These are phyloP conservation scores for Panellus pusillus DNA, from an alignment of 768 basidiomycete species.

Conservation along the genomic window DNA sequence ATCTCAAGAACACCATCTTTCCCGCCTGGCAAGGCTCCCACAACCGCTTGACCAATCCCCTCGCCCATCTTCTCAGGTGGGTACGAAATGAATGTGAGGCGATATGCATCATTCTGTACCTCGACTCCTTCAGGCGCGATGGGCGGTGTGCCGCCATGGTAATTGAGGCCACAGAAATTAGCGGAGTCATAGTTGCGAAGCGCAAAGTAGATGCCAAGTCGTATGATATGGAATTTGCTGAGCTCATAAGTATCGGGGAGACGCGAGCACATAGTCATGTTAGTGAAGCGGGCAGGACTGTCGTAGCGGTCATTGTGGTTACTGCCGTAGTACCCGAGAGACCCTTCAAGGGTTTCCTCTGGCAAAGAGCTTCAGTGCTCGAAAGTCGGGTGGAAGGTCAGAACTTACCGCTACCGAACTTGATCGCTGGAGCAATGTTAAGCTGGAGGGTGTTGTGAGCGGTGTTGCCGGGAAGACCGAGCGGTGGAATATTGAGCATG, in stretches of 20 bases:
- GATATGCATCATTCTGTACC: background rate
- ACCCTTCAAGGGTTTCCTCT: too few relatives aligned
- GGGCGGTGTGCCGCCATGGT: background rate
- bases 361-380: too few relatives aligned
- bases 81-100: background rate
- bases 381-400: background rate
- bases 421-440: background rate
- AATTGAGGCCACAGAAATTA: constrained; percentile 2
- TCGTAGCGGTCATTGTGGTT: background rate
- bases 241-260: background rate
- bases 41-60: background rate
- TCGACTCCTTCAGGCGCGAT: background rate
- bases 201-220: background rate
- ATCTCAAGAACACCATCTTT: too few relatives aligned
- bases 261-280: background rate
- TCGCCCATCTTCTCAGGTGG: background rate
- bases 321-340: background rate
- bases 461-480: background rate
- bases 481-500: constrained; percentile 2
- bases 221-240: background rate
- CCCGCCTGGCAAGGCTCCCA: background rate
- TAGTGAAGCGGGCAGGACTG: background rate
- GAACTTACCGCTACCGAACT: background rate
- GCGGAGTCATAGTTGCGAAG: constrained; percentile 2
- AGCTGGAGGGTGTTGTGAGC: background rate